Evolutionary conservation across 345 rosid genomes (phyloP).

Genomic region (Pistacia vera): DNA sequence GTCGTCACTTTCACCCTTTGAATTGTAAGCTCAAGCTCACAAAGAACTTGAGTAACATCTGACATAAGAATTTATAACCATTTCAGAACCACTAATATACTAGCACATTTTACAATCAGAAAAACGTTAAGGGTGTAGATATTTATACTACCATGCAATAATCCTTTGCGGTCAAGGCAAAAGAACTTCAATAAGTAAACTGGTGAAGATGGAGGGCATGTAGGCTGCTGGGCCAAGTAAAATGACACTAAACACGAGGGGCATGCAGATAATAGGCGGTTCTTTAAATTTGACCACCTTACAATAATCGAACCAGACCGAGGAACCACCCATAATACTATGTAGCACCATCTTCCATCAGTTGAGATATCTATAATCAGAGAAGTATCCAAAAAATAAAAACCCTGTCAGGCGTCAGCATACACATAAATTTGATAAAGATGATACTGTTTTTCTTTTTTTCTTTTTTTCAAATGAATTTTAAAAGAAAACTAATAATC

Average conservation of each 20-base stretch:
- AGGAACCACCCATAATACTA: conserved; percentile 81
- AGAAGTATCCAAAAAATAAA: background rate
- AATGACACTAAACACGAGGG: conserved; percentile 56
- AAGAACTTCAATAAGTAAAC: conserved; percentile 76
- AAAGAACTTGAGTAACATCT: conserved; percentile 84
- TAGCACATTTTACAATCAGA: background rate
- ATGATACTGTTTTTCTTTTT: background rate
- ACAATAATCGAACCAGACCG: conserved; percentile 39
- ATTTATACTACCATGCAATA: conserved; percentile 64
- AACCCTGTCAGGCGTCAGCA: background rate
- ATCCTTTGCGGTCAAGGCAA: conserved; percentile 61
- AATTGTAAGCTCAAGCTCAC: conserved; percentile 83
- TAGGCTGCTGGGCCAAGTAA: conserved; percentile 40
- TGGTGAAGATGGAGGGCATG: conserved; percentile 41
- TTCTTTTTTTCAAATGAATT: too few species aligned
- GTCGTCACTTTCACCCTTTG: conserved; percentile 88
- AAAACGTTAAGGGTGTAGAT: background rate
- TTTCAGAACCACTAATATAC: conserved; percentile 14
- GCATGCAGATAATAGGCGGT: conserved; percentile 65
- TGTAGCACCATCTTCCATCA: conserved; percentile 84
- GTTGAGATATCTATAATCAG: conserved; percentile 72
- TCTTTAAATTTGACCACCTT: conserved; percentile 77
- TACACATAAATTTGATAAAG: background rate
- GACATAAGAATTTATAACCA: conserved; percentile 19
- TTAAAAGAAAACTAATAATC: background rate